Conservation (phyloP, 1,284 basidiomycete species). For the Ustilago bromivora region DNA sequence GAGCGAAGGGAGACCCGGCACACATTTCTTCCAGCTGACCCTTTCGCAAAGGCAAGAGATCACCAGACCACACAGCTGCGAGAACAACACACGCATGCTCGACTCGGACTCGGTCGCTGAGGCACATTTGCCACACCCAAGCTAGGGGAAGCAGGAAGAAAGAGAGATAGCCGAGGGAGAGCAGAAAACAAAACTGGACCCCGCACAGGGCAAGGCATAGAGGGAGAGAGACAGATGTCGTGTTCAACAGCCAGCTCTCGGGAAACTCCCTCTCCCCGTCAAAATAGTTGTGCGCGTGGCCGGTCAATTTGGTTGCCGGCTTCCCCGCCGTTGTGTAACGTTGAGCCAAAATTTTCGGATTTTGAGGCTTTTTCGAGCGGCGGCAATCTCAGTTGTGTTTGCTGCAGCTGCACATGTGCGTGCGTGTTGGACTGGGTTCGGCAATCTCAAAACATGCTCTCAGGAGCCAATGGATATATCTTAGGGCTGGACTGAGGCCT, state of each 20-base stretch:
- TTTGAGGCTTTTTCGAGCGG: background rate
- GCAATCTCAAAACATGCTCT: conserved; percentile 6
- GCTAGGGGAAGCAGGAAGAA: background rate
- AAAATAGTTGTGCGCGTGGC: background rate
- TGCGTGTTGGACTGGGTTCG: conserved; percentile 3
- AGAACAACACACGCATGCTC: conserved; percentile 12
- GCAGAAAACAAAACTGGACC: background rate
- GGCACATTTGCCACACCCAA: conserved; percentile 19
- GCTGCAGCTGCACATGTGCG: background rate
- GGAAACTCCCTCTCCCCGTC: conserved; percentile 12
- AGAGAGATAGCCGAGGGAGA: conserved; percentile 36
- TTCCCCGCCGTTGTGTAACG: background rate
- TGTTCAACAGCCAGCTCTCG: conserved; percentile 11
- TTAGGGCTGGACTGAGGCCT: background rate
- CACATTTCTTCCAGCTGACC: conserved; percentile 18
- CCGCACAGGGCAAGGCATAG: conserved; percentile 27
- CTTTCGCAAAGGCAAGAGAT: conserved; percentile 15
- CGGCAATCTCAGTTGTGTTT: conserved; percentile 4
- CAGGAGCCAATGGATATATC: conserved; percentile 6
- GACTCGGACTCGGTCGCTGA: background rate
- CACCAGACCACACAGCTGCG: conserved; percentile 18
- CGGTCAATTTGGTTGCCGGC: conserved; percentile 43
- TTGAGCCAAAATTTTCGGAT: background rate
- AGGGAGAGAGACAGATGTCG: conserved; percentile 9
- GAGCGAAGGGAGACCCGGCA: background rate